phyloP scores from a whole-genome alignment of 306 rosid genomes.

The Arachis hypogaea region DNA sequence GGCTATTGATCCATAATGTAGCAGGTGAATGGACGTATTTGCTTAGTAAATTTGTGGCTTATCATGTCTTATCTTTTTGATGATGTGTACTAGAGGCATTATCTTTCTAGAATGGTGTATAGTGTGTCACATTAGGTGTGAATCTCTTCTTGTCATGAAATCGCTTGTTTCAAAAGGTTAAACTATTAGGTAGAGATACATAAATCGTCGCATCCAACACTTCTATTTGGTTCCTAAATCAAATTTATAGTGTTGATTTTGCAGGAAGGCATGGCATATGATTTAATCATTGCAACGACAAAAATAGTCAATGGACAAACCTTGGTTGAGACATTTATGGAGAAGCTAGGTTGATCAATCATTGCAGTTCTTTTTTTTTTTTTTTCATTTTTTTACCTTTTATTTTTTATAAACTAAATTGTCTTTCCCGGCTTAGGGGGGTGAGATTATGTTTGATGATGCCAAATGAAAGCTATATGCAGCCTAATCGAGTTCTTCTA shows the following conservation, averaged over 20 bases:
- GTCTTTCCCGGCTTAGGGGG: conserved; percentile 33
- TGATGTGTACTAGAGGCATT: not conserved
- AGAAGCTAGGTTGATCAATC: conserved; percentile 66
- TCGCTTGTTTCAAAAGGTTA: too few relatives aligned
- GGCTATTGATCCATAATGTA: conserved; percentile 23
- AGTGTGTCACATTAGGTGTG: not conserved
- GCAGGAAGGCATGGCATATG: conserved; percentile 96
- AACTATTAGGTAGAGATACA: too few relatives aligned
- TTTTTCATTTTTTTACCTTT: not conserved
- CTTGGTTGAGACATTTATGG: conserved; percentile 72
- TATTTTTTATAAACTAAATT: not conserved
- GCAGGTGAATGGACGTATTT: not conserved
- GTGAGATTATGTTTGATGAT: conserved; percentile 25
- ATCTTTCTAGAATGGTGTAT: not conserved
- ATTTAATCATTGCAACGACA: conserved; percentile 84
- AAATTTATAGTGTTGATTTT: conserved; percentile 35
- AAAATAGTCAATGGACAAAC: conserved; percentile 72
- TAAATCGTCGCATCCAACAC: too few relatives aligned
- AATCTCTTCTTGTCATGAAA: not conserved
- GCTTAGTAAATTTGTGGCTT: conserved; percentile 26
- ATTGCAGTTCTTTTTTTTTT: not conserved
- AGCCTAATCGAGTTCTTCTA: conserved; percentile 19
- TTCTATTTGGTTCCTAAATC: conserved; percentile 23
- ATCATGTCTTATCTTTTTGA: conserved; percentile 13
- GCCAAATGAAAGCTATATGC: conserved; percentile 10